Evolutionary conservation across 148 eudicot genomes (phyloP).

Genomic region (Silene conica): DNA sequence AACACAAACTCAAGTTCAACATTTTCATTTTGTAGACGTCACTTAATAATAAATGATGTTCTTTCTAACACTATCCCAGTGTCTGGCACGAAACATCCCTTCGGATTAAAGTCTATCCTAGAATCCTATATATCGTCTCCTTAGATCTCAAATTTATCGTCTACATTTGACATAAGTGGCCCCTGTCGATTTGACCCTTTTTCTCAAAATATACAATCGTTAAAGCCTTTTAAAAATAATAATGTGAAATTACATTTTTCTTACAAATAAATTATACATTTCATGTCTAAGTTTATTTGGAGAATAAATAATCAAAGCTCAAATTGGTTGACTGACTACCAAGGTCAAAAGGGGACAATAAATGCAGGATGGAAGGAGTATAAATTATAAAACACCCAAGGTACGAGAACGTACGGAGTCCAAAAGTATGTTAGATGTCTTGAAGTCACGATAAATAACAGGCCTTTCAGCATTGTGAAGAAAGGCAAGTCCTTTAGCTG

Average conservation of each 20-base stretch:
- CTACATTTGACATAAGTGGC: neutral
- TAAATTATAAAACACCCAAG: constrained; percentile 1
- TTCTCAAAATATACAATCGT: neutral
- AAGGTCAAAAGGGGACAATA: neutral
- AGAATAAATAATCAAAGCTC: neutral
- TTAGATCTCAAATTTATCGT: neutral
- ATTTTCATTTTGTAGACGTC: neutral
- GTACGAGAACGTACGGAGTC: constrained; percentile 58
- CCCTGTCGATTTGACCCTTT: neutral
- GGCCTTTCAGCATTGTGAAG: constrained; percentile 95
- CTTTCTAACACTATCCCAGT: neutral
- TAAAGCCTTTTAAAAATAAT: neutral
- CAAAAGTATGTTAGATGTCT: constrained; percentile 82
- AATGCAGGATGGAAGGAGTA: neutral
- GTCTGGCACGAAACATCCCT: neutral
- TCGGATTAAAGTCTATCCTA: neutral
- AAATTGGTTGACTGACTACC: neutral
- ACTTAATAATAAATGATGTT: too few species aligned
- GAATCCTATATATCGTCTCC: neutral
- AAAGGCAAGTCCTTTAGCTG: constrained; percentile 94
- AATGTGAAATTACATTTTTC: too few species aligned
- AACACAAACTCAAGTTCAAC: neutral
- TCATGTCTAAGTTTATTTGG: neutral
- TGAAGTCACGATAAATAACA: constrained; percentile 86
- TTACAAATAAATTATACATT: neutral